These are phyloP conservation scores for Lachnellula arida DNA, from an alignment of 2,329 filamentous ascomycete genomes.

Conservation along the genomic window DNA sequence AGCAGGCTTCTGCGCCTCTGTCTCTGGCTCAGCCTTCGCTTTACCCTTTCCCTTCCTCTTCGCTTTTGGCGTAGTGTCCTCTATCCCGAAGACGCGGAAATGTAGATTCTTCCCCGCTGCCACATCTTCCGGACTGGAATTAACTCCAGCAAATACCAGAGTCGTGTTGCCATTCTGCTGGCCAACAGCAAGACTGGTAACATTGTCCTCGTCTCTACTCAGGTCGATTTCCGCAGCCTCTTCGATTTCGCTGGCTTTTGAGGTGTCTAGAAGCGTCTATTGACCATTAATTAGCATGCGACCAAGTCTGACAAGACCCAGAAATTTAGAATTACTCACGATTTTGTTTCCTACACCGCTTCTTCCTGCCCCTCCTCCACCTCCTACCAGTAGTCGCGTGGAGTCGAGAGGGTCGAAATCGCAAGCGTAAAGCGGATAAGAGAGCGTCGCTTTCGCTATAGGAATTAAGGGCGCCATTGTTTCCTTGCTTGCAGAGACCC, in stretches of 20 bases:
- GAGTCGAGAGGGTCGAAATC: constrained; percentile 82
- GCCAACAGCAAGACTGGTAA: constrained; percentile 74
- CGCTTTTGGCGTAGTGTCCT: constrained; percentile 17
- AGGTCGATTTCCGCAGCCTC: constrained; percentile 69
- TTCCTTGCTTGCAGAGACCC: not conserved
- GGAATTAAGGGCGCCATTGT: constrained; percentile 30
- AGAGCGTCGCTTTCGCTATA: constrained; percentile 45
- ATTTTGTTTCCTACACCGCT: constrained; percentile 86
- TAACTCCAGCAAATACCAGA: constrained; percentile 71
- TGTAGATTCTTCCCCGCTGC: constrained; percentile 77
- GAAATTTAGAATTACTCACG: constrained; percentile 43
- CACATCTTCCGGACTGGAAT: constrained; percentile 69
- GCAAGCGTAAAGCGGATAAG: constrained; percentile 81
- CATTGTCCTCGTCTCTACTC: constrained; percentile 80
- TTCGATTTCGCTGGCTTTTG: constrained; percentile 42
- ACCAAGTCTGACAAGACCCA: not conserved
- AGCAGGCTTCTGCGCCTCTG: constrained; percentile 30
- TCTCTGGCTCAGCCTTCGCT: constrained; percentile 32
- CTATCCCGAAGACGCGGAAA: constrained; percentile 69
- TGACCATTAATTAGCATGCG: constrained; percentile 4
- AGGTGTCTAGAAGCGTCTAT: constrained; percentile 32
- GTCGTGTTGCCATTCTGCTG: constrained; percentile 52
- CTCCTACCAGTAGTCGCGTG: constrained; percentile 72
- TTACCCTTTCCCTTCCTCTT: constrained; percentile 31
- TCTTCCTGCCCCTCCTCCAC: constrained; percentile 77